phyloP scores from a whole-genome alignment of 768 basidiomycete species.

The Albatrellus ellisii region DNA sequence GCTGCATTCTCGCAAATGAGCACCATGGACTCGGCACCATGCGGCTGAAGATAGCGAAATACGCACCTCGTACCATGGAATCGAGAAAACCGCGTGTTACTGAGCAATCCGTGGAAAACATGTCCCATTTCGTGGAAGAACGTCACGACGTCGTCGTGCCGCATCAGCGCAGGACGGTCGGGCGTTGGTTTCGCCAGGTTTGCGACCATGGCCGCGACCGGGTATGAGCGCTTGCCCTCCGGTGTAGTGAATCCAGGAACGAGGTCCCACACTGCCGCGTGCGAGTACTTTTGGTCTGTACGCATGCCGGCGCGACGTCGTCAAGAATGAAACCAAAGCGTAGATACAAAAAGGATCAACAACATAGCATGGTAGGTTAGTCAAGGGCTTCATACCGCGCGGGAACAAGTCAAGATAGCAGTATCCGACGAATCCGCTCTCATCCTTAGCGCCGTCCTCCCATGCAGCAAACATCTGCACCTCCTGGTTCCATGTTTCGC shows the following conservation, averaged over 20 bases:
- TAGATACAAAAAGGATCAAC: background rate
- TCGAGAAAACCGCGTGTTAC: constrained; percentile 51
- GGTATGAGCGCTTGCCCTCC: constrained; percentile 53
- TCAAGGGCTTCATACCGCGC: too few species aligned
- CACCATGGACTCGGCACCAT: constrained; percentile 1
- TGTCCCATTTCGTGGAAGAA: constrained; percentile 86
- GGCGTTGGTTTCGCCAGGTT: constrained; percentile 80
- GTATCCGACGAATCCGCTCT: constrained; percentile 66
- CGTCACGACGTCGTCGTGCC: constrained; percentile 79
- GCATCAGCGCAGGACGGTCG: constrained; percentile 72
- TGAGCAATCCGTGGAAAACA: constrained; percentile 41
- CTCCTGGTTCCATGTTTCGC: constrained; percentile 78
- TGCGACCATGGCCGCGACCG: constrained; percentile 77
- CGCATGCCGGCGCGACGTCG: background rate
- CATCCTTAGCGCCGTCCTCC: constrained; percentile 64
- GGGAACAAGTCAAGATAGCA: constrained; percentile 86
- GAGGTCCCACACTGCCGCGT: constrained; percentile 78
- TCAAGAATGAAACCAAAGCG: background rate
- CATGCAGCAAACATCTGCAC: constrained; percentile 80
- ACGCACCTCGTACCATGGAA: constrained; percentile 62
- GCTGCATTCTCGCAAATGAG: constrained; percentile 16
- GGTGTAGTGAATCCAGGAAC: constrained; percentile 48
- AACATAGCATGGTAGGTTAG: too few species aligned
- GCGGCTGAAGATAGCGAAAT: constrained; percentile 18
- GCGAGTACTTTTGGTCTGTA: constrained; percentile 65